Conservation (phyloP, 2,329 filamentous ascomycete species). For the Xylariaceae sp. region DNA sequence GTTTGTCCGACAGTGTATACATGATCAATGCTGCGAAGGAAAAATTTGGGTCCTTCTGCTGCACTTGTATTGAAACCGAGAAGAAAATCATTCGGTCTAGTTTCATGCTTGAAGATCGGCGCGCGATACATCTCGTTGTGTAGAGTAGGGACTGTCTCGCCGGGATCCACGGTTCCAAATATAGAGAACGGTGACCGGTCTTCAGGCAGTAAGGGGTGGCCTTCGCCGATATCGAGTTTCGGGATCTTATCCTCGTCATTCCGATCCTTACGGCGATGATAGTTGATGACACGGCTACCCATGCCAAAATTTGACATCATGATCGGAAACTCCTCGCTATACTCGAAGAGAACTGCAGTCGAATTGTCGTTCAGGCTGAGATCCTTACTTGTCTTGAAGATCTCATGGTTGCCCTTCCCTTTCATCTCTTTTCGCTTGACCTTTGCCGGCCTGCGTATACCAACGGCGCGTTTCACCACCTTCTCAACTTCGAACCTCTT, state of each 20-base stretch:
- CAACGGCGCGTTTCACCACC: constrained; percentile 39
- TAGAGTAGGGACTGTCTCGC: constrained; percentile 85
- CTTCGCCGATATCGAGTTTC: constrained; percentile 85
- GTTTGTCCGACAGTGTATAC: constrained; percentile 90
- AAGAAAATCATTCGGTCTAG: constrained; percentile 81
- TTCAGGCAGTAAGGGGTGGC: constrained; percentile 83
- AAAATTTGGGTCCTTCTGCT: constrained; percentile 76
- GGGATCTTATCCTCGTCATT: constrained; percentile 74
- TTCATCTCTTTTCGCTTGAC: constrained; percentile 83
- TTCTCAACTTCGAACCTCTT: constrained; percentile 71
- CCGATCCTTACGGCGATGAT: constrained; percentile 83
- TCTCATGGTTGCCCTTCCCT: constrained; percentile 74
- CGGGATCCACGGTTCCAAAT: constrained; percentile 90
- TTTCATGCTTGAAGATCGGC: constrained; percentile 84
- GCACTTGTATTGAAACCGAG: constrained; percentile 82
- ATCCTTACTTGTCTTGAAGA: constrained; percentile 80
- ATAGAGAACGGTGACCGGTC: constrained; percentile 95
- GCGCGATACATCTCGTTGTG: constrained; percentile 96
- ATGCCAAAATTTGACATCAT: constrained; percentile 97
- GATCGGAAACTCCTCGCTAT: constrained; percentile 89
- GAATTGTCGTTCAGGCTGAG: constrained; percentile 89
- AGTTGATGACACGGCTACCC: constrained; percentile 95
- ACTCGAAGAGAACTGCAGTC: constrained; percentile 85
- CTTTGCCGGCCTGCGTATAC: constrained; percentile 57
- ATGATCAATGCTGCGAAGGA: constrained; percentile 86